These are phyloP conservation scores for Dalbergia cochinchinensis DNA, from an alignment of 306 rosid species.

Conservation along the genomic window DNA sequence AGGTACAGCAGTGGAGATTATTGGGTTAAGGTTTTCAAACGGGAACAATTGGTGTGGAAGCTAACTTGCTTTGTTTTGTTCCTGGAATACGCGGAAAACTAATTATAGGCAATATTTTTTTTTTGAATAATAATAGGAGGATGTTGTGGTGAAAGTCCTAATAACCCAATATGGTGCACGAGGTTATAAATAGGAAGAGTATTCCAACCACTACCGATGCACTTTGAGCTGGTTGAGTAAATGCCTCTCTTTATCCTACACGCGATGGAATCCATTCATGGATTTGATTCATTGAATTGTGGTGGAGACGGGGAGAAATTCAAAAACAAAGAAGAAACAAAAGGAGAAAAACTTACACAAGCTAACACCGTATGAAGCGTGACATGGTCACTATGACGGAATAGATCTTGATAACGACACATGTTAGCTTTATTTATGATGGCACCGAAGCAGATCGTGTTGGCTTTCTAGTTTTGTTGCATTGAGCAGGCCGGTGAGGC, in stretches of 20 bases:
- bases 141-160: conserved; percentile 34
- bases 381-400: conserved; percentile 21
- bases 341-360: background rate
- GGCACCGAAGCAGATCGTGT: conserved; percentile 26
- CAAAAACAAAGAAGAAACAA: conserved; percentile 1
- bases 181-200: conserved; percentile 38
- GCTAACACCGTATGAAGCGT: background rate
- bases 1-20: conserved; percentile 39
- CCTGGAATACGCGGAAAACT: conserved; percentile 26
- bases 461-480: conserved; percentile 11
- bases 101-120: conserved; percentile 18
- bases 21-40: conserved; percentile 46
- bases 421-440: background rate
- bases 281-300: conserved; percentile 59
- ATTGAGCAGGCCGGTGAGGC: conserved; percentile 41
- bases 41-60: conserved; percentile 40
- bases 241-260: conserved; percentile 31
- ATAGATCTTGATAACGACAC: conserved; percentile 47
- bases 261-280: conserved; percentile 39
- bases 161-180: conserved; percentile 19
- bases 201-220: conserved; percentile 39
- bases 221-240: conserved; percentile 36
- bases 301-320: background rate
- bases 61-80: conserved; percentile 36
- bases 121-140: background rate